Percentiles rank a stretch among this genome's conserved stretches.
These are phyloP conservation scores for Lachnum nothofagi DNA, from an alignment of 2,329 filamentous ascomycete species.

Conservation along the genomic window DNA sequence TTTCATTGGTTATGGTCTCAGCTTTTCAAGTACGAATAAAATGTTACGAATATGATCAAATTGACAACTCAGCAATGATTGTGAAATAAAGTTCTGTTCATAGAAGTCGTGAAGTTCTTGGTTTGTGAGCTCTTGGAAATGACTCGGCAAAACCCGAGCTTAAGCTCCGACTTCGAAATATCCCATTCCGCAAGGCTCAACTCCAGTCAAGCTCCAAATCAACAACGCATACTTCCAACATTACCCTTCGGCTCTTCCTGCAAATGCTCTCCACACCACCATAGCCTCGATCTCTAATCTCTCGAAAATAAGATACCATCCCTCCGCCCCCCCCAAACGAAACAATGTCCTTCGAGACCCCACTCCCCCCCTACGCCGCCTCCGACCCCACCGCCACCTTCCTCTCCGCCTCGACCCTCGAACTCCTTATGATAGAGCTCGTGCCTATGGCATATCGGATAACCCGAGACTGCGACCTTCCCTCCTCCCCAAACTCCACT, in stretches of 20 bases:
- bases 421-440: slow-evolving; percentile 92
- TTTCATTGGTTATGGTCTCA: too few species aligned
- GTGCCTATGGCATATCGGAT: slow-evolving; percentile 90
- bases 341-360: slow-evolving; percentile 67
- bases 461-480: slow-evolving; percentile 52
- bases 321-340: too few species aligned
- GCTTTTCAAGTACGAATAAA: too few species aligned
- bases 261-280: too few species aligned
- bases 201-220: not conserved
- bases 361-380: slow-evolving; percentile 63
- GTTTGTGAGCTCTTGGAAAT: not conserved
- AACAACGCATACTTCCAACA: not conserved
- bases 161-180: slow-evolving; percentile 6
- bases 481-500: not conserved
- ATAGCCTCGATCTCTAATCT: too few species aligned
- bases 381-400: slow-evolving; percentile 71
- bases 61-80: too few species aligned
- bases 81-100: too few species aligned
- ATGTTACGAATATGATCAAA: too few species aligned
- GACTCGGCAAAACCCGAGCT: slow-evolving; percentile 7
- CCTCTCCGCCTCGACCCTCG: slow-evolving; percentile 78
- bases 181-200: not conserved
- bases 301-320: too few species aligned
- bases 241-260: too few species aligned
- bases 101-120: too few species aligned